A percentile compares a stretch with the other conserved stretches of the same genome.
Conservation (phyloP, 202 grass and related monocot genomes). For the Digitaria exilis region DNA sequence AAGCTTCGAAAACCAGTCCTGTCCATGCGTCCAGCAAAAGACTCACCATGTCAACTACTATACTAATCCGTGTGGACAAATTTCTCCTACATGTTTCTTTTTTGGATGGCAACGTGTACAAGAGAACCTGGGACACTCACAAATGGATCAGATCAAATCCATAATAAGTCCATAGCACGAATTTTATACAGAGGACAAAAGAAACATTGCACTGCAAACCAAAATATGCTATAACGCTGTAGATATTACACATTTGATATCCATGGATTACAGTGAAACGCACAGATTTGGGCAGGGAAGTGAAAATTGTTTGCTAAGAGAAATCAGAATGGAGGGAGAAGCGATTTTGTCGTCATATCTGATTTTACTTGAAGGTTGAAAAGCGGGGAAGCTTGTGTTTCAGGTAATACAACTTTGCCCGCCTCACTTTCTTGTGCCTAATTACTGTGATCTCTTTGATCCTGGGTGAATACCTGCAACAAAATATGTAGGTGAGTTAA, state of each 20-base stretch:
- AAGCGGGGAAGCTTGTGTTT: conserved; percentile 92
- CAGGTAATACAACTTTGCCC: conserved; percentile 95
- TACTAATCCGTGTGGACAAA: conserved; percentile 18
- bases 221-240: conserved; percentile 19
- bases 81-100: neutral
- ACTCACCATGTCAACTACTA: neutral
- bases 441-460: conserved; percentile 99
- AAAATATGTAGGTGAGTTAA: neutral
- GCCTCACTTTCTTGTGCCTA: conserved; percentile 91
- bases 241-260: conserved; percentile 35
- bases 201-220: conserved; percentile 23
- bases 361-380: conserved; percentile 95
- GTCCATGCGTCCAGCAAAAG: neutral
- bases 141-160: conserved; percentile 15
- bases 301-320: conserved; percentile 4
- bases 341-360: conserved; percentile 9
- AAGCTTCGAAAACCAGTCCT: conserved; percentile 19
- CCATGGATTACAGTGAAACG: conserved; percentile 37
- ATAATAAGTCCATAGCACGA: neutral
- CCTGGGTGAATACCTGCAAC: conserved; percentile 83
- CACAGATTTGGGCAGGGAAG: conserved; percentile 23
- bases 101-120: conserved; percentile 1
- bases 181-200: conserved; percentile 37
- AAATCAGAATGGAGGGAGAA: conserved; percentile 44
- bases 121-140: conserved; percentile 3